phyloP scores from a whole-genome alignment of 148 eudicot species.

The Camellia japonica region DNA sequence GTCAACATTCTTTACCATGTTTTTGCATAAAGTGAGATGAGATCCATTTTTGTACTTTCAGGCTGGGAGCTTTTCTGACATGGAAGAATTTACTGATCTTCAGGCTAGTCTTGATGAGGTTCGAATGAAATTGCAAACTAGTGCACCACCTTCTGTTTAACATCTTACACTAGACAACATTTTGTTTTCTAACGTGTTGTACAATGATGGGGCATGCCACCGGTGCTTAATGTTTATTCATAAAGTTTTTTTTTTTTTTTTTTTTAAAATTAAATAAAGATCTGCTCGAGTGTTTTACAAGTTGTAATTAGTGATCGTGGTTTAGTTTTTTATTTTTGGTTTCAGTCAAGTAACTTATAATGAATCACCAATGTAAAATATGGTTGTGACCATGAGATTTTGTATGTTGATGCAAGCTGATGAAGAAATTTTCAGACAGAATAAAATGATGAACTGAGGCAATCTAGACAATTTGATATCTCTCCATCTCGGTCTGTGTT shows the following conservation, averaged over 20 bases:
- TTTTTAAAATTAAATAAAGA: background rate
- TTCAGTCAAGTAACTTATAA: no score
- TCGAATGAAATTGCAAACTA: slow-evolving; percentile 37
- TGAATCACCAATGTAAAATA: no score
- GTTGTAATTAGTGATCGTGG: background rate
- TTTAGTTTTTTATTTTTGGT: no score
- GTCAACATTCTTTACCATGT: background rate
- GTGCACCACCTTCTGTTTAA: slow-evolving; percentile 13
- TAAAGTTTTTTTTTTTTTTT: no score
- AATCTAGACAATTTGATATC: no score
- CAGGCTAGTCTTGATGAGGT: slow-evolving; percentile 57
- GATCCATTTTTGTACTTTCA: slow-evolving; percentile 18
- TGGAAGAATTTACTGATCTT: slow-evolving; percentile 64
- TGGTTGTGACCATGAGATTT: no score
- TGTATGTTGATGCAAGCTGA: no score
- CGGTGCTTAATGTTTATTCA: no score
- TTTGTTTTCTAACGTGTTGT: background rate
- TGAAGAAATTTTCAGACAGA: no score
- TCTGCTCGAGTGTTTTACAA: no score
- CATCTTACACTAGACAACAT: background rate
- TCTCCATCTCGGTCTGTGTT: no score
- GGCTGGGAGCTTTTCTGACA: slow-evolving; percentile 58
- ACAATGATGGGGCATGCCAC: background rate
- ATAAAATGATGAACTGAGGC: no score
- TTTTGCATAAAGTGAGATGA: background rate